Percentiles rank a stretch among this genome's conserved stretches.
These are phyloP conservation scores for Ilex asprella DNA, from an alignment of 257 asterid species.

Conservation along the genomic window DNA sequence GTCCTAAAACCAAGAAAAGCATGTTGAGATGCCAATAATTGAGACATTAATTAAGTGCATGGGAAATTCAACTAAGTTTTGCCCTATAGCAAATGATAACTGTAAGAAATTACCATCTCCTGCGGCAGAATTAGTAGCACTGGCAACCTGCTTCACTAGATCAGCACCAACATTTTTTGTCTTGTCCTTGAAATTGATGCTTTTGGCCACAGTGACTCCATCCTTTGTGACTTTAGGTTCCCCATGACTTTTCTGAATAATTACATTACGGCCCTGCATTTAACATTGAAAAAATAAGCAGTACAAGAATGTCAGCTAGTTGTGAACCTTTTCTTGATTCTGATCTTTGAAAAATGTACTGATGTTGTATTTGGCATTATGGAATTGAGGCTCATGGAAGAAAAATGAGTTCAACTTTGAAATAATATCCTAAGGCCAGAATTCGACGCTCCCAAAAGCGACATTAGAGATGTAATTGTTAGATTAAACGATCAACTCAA, in stretches of 20 bases:
- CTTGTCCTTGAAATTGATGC: conserved; percentile 60
- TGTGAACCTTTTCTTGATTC: background rate
- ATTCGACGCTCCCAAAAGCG: too few species aligned
- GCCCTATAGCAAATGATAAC: too few species aligned
- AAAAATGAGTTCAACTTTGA: too few species aligned
- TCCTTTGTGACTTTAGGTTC: conserved; percentile 80
- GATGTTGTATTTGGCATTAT: too few species aligned
- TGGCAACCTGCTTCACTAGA: conserved; percentile 89
- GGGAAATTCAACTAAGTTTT: too few species aligned
- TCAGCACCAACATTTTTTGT: conserved; percentile 80
- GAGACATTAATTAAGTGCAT: too few species aligned
- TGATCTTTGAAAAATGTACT: too few species aligned
- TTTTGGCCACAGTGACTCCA: conserved; percentile 89
- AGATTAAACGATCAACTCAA: background rate
- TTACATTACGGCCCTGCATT: conserved; percentile 76
- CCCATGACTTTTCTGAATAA: conserved; percentile 50
- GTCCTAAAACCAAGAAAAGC: too few species aligned
- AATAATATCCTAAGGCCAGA: too few species aligned
- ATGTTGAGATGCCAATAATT: too few species aligned
- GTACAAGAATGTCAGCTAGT: background rate
- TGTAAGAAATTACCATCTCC: conserved; percentile 70
- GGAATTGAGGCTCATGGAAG: too few species aligned
- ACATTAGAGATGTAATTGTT: too few species aligned
- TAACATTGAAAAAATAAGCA: conserved; percentile 5
- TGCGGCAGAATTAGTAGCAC: conserved; percentile 76